Evolutionary conservation across 345 rosid species (phyloP), one percentile per base, ranked within the genome.

Genomic region (Capsella bursapastoris): DNA sequence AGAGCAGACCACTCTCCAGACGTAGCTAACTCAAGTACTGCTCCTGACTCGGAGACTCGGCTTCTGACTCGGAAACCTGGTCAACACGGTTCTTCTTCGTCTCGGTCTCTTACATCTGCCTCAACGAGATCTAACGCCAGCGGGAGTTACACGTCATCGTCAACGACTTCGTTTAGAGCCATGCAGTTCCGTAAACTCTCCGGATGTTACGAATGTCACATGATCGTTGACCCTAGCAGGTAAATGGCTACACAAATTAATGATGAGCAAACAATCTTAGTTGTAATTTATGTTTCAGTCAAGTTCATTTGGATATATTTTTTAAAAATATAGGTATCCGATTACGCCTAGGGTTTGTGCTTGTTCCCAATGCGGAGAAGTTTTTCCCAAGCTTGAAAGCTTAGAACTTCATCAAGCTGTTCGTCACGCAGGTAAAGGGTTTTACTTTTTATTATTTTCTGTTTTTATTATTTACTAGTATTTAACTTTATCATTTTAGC

Each of bases 161-260:
- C 79, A 31, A 38, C 76, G 27, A 65, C 89, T n/a, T 86, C 96
- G 43, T 89, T 91, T 5, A 87, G 89, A 70, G 91, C 86, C 86
- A 90, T 92, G 91, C 99, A 92, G 69, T 88, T 95, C 69, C 82
- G 99, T 75, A 95, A 90, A 78, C 97, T 95, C 77, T 95, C 99
- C 40, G 93, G 99, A 48, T 95, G 99, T 55, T 92, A 95, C 43
- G 99, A 95, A 72, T 95, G 99, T 75, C 97, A 82, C 82, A 89
- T 84, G 85, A 88, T 92, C 77, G 89, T 92, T 72, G 99, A 95
- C 83, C 96, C 97, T 25, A 84, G 91, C 94, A 86, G 97, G 99
- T 95, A 66, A 34, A 37, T 16, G 44, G 12, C 50, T 25, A 57
- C 56, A 35, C 12, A 22, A 29, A 35, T 28, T 47, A 28, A 45